Conservation (phyloP, 2,329 filamentous ascomycete species). For the Fusarium sp. region DNA sequence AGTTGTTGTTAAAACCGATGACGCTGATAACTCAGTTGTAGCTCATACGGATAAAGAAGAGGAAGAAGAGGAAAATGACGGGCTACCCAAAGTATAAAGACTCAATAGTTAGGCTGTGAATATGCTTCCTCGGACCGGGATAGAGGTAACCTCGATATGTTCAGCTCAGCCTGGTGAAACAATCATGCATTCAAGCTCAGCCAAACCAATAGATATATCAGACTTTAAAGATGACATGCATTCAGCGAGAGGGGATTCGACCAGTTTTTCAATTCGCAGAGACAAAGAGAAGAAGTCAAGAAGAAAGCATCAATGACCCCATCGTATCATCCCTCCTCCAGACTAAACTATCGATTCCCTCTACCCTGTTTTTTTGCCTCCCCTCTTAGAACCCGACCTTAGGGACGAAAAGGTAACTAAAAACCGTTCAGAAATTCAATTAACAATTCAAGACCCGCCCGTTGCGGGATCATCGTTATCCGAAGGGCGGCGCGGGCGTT, state of each 20-base stretch:
- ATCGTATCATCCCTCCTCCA: constrained; percentile 1
- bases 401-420: neutral
- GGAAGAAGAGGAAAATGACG: neutral
- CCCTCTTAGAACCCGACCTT: neutral
- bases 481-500: constrained; percentile 11
- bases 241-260: neutral
- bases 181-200: neutral
- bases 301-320: neutral
- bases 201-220: neutral
- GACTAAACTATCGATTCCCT: constrained; percentile 21
- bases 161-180: constrained; percentile 11
- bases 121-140: constrained; percentile 5
- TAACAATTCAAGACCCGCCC: constrained; percentile 20
- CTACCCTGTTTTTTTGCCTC: constrained; percentile 21
- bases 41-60: neutral
- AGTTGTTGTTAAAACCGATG: neutral
- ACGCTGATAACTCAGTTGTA: constrained; percentile 13
- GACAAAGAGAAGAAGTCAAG: neutral
- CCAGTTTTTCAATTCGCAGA: constrained; percentile 16
- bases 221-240: neutral
- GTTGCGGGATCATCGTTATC: constrained; percentile 30
- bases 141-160: constrained; percentile 8
- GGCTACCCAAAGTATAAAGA: neutral
- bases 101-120: constrained; percentile 2
- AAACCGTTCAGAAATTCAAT: constrained; percentile 28